phyloP scores from a whole-genome alignment of 2,329 filamentous ascomycete genomes.

The Nothomitra cinnamomea region DNA sequence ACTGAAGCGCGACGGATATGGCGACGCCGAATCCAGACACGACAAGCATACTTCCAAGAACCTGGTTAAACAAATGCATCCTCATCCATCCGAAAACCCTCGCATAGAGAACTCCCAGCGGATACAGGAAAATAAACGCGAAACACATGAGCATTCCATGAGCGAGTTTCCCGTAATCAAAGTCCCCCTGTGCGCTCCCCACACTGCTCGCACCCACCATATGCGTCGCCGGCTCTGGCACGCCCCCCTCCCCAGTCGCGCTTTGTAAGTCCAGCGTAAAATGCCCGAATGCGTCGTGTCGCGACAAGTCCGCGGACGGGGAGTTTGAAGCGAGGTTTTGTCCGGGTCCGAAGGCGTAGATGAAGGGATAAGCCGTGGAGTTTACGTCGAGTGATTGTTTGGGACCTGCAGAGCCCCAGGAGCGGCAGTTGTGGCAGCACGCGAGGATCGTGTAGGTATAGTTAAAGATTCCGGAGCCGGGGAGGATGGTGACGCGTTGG shows the following conservation, averaged over 20 bases:
- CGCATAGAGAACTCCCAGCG: conserved; percentile 20
- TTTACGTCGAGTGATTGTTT: conserved; percentile 17
- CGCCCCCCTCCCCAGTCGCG: conserved; percentile 20
- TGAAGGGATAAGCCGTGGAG: conserved; percentile 21
- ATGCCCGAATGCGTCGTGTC: conserved; percentile 19
- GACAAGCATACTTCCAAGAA: conserved; percentile 21
- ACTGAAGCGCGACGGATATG: conserved; percentile 23
- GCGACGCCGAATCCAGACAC: conserved; percentile 24
- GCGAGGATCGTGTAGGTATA: conserved; percentile 21
- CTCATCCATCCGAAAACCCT: conserved; percentile 23
- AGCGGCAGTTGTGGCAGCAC: conserved; percentile 23
- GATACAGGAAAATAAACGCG: conserved; percentile 21
- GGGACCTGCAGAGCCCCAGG: conserved; percentile 17
- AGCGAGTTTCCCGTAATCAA: conserved; percentile 18
- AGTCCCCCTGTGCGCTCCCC: conserved; percentile 13
- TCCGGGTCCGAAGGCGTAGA: conserved; percentile 25
- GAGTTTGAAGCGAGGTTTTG: conserved; percentile 17
- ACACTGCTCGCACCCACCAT: not conserved
- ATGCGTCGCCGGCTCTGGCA: conserved; percentile 17
- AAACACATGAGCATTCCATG: conserved; percentile 20
- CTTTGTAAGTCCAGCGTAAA: conserved; percentile 25
- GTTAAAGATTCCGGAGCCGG: conserved; percentile 14
- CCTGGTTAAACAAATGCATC: conserved; percentile 25
- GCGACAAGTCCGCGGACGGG: conserved; percentile 18
- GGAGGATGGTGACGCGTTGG: conserved; percentile 15